Evolutionary conservation across 2,329 filamentous ascomycete genomes (phyloP).

Genomic region (Fusarium mexicanum): DNA sequence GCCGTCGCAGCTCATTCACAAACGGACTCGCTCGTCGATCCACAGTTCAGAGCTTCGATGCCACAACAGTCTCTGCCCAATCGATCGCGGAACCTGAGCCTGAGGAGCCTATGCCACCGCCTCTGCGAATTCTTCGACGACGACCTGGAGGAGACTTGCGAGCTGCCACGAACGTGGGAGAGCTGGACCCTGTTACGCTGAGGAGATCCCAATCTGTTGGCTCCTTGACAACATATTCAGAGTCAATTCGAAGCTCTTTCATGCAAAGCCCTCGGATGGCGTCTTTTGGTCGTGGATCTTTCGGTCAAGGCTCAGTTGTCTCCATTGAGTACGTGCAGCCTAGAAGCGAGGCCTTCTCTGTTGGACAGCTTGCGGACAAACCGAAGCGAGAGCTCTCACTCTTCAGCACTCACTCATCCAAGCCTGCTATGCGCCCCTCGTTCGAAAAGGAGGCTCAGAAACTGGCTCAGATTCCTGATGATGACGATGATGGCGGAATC

Average conservation of each 20-base stretch:
- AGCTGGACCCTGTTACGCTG: slow-evolving; percentile 62
- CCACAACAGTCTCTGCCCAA: slow-evolving; percentile 59
- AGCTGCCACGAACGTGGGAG: slow-evolving; percentile 72
- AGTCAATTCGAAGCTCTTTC: slow-evolving; percentile 68
- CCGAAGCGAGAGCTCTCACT: slow-evolving; percentile 61
- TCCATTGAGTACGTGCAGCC: slow-evolving; percentile 39
- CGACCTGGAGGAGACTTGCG: slow-evolving; percentile 80
- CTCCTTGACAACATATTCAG: slow-evolving; percentile 68
- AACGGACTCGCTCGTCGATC: slow-evolving; percentile 62
- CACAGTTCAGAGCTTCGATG: slow-evolving; percentile 69
- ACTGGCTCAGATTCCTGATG: slow-evolving; percentile 88
- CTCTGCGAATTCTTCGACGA: slow-evolving; percentile 73
- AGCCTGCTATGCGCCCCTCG: slow-evolving; percentile 73
- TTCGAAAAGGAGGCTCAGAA: slow-evolving; percentile 91
- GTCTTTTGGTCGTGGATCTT: slow-evolving; percentile 42
- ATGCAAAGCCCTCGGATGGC: slow-evolving; percentile 54
- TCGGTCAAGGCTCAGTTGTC: slow-evolving; percentile 20
- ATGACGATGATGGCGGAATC: slow-evolving; percentile 82
- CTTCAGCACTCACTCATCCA: slow-evolving; percentile 70
- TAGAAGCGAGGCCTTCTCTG: slow-evolving; percentile 61
- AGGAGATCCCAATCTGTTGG: slow-evolving; percentile 67
- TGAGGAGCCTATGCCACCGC: slow-evolving; percentile 54
- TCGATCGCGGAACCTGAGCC: slow-evolving; percentile 60
- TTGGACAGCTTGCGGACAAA: slow-evolving; percentile 66
- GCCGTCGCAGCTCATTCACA: slow-evolving; percentile 68